phyloP scores from a whole-genome alignment of 352 stramenopile genomes.

The Globisporangium cystogenes region DNA sequence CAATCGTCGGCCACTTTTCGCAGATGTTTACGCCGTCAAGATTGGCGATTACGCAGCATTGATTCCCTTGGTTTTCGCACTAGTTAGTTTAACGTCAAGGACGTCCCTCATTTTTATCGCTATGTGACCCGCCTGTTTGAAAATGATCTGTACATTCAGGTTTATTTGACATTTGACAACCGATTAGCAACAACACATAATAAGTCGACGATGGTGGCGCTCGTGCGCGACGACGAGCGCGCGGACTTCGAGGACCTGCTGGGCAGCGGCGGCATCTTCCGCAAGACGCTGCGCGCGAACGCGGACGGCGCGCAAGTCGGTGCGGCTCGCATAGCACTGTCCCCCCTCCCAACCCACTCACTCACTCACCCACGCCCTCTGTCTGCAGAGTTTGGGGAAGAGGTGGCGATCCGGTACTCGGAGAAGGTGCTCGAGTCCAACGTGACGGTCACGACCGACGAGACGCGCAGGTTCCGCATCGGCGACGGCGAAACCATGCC shows the following conservation, averaged over 20 bases:
- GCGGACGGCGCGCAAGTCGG: slow-evolving; percentile 59
- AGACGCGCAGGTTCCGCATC: slow-evolving; percentile 69
- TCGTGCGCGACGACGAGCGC: slow-evolving; percentile 28
- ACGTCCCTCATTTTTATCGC: too few species aligned
- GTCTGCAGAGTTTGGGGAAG: slow-evolving; percentile 66
- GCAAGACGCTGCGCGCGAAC: slow-evolving; percentile 48
- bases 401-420: slow-evolving; percentile 71
- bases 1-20: too few species aligned
- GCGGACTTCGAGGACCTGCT: slow-evolving; percentile 71
- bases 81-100: too few species aligned
- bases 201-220: not conserved
- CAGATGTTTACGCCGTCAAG: too few species aligned
- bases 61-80: too few species aligned
- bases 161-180: too few species aligned
- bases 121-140: too few species aligned
- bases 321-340: slow-evolving; percentile 12
- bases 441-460: slow-evolving; percentile 30
- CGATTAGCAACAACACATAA: too few species aligned
- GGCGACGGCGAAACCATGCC: slow-evolving; percentile 79
- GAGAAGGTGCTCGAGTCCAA: slow-evolving; percentile 43
- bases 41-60: too few species aligned
- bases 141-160: too few species aligned
- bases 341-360: too few species aligned
- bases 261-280: slow-evolving; percentile 76
- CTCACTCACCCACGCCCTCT: not conserved